These are phyloP conservation scores for Crucibulum laeve DNA, from an alignment of 768 basidiomycete genomes.

Conservation along the genomic window DNA sequence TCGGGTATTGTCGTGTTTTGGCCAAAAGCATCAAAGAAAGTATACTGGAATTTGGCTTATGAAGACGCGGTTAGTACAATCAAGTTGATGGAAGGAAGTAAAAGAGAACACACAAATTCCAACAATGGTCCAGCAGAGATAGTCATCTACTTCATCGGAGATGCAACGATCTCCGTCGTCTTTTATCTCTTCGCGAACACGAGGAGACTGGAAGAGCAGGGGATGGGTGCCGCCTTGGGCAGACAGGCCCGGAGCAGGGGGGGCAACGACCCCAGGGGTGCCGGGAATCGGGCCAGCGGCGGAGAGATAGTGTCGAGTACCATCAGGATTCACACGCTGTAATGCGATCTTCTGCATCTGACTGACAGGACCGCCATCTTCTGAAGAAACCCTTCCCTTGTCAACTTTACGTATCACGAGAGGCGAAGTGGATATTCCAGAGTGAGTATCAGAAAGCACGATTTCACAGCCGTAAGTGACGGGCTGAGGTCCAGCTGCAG, in stretches of 20 bases:
- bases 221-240: slow-evolving; percentile 79
- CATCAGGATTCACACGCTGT: slow-evolving; percentile 77
- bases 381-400: slow-evolving; percentile 80
- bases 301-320: slow-evolving; percentile 81
- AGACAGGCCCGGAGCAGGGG: slow-evolving; percentile 72
- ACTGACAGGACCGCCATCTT: slow-evolving; percentile 89
- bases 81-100: slow-evolving; percentile 4
- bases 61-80: slow-evolving; percentile 14
- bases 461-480: slow-evolving; percentile 93
- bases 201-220: slow-evolving; percentile 73
- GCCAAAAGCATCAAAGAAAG: slow-evolving; percentile 88
- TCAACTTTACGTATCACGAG: slow-evolving; percentile 91
- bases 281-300: slow-evolving; percentile 84
- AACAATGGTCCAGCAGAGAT: slow-evolving; percentile 93
- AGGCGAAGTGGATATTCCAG: slow-evolving; percentile 82
- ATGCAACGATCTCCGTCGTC: slow-evolving; percentile 71
- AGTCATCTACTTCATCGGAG: slow-evolving; percentile 91
- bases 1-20: slow-evolving; percentile 75
- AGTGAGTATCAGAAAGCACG: slow-evolving; percentile 77
- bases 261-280: slow-evolving; percentile 60
- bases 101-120: slow-evolving; percentile 72
- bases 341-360: slow-evolving; percentile 97
- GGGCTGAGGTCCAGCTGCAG: slow-evolving; percentile 64
- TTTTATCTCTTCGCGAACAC: slow-evolving; percentile 78
- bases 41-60: slow-evolving; percentile 88